A percentile compares a stretch with the other conserved stretches of the same genome.
phyloP scores from a whole-genome alignment of 345 rosid genomes.

The Eucalyptus polybractea region DNA sequence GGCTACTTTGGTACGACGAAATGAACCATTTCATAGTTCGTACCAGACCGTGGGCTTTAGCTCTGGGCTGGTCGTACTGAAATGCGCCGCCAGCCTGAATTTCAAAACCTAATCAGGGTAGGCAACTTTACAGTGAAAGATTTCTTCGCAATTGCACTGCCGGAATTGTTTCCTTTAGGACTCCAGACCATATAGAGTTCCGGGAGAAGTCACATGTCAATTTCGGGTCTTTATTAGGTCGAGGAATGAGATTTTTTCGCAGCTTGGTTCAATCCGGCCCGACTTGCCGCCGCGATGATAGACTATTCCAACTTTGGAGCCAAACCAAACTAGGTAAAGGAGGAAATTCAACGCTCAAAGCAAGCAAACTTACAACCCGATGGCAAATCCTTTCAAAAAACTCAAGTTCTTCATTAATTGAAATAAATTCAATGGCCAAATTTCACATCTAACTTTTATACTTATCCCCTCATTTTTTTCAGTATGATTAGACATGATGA shows the following conservation, averaged over 20 bases:
- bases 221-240: not conserved
- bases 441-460: not conserved
- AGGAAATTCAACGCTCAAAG: not conserved
- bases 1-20: not conserved
- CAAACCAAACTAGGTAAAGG: not conserved
- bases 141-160: not conserved
- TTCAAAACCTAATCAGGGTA: not conserved
- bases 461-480: not conserved
- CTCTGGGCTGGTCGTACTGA: not conserved
- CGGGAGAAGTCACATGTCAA: not conserved
- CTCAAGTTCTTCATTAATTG: not conserved
- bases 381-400: rapidly evolving
- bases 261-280: not conserved
- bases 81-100: not conserved
- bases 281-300: not conserved
- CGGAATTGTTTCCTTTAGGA: not conserved
- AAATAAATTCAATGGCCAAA: not conserved
- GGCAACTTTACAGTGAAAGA: not conserved
- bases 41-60: not conserved
- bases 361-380: not conserved
- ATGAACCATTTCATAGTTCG: not conserved
- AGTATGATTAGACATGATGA: not conserved
- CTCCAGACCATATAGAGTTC: not conserved
- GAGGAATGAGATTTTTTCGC: not conserved
- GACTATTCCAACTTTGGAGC: not conserved